Percentiles rank a stretch among this genome's conserved stretches.
Evolutionary conservation across 1,284 basidiomycete species (phyloP).

Genomic region (Pseudozyma tsukubaensis): DNA sequence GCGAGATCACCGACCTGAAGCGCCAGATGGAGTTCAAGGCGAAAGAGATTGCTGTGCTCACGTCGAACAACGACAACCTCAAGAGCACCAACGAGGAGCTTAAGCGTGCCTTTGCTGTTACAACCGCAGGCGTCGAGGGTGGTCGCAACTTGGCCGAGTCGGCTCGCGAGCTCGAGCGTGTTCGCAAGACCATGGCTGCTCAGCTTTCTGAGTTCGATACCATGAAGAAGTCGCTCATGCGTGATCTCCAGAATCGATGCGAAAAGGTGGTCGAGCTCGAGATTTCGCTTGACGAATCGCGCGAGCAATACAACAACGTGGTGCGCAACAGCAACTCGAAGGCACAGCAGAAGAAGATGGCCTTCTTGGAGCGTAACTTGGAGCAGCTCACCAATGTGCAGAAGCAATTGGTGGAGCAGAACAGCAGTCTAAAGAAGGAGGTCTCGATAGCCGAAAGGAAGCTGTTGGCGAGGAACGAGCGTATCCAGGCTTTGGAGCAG

Average conservation of each 20-base stretch:
- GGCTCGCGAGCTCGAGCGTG: slow-evolving; percentile 96
- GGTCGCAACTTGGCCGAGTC: slow-evolving; percentile 85
- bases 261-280: slow-evolving; percentile 99
- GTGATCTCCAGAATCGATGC: slow-evolving; percentile 97
- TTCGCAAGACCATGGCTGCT: slow-evolving; percentile 93
- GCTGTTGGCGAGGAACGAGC: slow-evolving; percentile 92
- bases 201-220: slow-evolving; percentile 98
- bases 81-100: slow-evolving; percentile 98
- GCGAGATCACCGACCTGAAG: slow-evolving; percentile 88
- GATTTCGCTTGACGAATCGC: slow-evolving; percentile 97
- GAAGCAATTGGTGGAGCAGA: slow-evolving; percentile 99
- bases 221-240: slow-evolving; percentile 98
- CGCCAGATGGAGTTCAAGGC: slow-evolving; percentile 88
- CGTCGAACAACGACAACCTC: slow-evolving; percentile 88
- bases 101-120: slow-evolving; percentile 86
- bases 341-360: slow-evolving; percentile 99
- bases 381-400: slow-evolving; percentile 95
- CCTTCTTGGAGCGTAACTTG: slow-evolving; percentile 95
- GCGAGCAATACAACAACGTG: slow-evolving; percentile 98
- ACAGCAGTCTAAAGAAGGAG: slow-evolving; percentile 96
- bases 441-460: slow-evolving; percentile 96
- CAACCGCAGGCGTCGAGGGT: slow-evolving; percentile 94
- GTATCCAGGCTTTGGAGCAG: slow-evolving; percentile 84
- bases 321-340: slow-evolving; percentile 97
- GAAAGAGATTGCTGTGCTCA: slow-evolving; percentile 86